Evolutionary conservation across 805 yeast species (phyloP).

Genomic region (Sporopachydermia lactativora): DNA sequence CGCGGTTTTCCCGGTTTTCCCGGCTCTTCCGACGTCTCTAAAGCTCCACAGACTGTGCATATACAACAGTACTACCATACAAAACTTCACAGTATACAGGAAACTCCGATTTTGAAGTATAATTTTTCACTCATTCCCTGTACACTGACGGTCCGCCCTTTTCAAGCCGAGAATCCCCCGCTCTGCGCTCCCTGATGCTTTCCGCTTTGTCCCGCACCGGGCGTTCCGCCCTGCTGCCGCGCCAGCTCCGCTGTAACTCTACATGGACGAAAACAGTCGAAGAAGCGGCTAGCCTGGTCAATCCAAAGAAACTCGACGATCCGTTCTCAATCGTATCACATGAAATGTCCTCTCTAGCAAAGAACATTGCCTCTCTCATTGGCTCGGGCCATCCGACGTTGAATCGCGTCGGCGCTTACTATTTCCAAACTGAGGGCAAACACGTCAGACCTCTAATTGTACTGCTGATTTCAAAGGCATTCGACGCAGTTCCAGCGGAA

Average conservation of each 20-base stretch:
- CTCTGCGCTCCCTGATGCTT: too few species aligned
- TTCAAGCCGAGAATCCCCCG: too few species aligned
- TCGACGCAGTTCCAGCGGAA: constrained; percentile 55
- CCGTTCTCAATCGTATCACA: constrained; percentile 85
- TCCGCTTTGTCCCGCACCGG: too few species aligned
- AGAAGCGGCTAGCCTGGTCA: background rate
- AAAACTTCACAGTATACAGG: too few species aligned
- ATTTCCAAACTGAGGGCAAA: constrained; percentile 93
- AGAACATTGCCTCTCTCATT: constrained; percentile 70
- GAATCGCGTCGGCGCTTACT: constrained; percentile 85
- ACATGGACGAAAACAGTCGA: background rate
- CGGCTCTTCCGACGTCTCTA: too few species aligned
- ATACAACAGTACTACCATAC: too few species aligned
- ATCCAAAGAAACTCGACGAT: constrained; percentile 33
- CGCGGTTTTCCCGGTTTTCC: too few species aligned
- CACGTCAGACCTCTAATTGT: constrained; percentile 89
- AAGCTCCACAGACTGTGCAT: too few species aligned
- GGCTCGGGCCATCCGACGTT: constrained; percentile 92
- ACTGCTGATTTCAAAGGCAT: constrained; percentile 65
- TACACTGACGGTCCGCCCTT: too few species aligned
- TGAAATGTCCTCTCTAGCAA: constrained; percentile 84
- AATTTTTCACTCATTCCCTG: too few species aligned
- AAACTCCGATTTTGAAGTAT: too few species aligned
- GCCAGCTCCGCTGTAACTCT: background rate
- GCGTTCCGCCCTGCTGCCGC: too few species aligned